These are phyloP conservation scores for Galerina sulciceps DNA, from an alignment of 768 basidiomycete species.

Conservation along the genomic window DNA sequence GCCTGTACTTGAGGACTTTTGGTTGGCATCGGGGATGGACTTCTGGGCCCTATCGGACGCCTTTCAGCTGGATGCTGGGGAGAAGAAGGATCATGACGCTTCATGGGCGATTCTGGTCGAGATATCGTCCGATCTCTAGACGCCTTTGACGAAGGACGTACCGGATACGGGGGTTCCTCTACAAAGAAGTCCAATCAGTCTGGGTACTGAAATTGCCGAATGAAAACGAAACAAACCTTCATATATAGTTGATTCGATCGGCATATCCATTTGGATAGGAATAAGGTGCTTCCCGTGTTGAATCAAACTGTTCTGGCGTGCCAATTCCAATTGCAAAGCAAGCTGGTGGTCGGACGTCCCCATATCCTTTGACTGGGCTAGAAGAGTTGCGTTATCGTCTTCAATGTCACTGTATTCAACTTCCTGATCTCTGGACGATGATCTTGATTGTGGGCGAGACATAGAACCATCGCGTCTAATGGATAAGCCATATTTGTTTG, in stretches of 20 bases:
- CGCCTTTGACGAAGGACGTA: constrained; percentile 60
- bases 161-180: constrained; percentile 65
- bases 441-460: constrained; percentile 33
- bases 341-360: constrained; percentile 81
- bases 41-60: constrained; percentile 75
- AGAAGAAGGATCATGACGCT: constrained; percentile 38
- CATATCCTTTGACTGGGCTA: constrained; percentile 40
- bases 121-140: constrained; percentile 53
- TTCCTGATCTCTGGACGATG: constrained; percentile 43
- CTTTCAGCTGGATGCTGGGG: constrained; percentile 57
- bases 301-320: constrained; percentile 81
- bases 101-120: constrained; percentile 47
- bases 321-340: constrained; percentile 77
- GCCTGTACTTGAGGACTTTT: constrained; percentile 36
- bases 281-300: constrained; percentile 57
- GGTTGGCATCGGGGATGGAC: constrained; percentile 70
- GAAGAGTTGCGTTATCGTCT: constrained; percentile 45
- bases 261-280: constrained; percentile 44
- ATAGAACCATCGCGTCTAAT: constrained; percentile 41
- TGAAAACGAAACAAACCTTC: constrained; percentile 58
- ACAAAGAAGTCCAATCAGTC: constrained; percentile 4
- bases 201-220: not conserved
- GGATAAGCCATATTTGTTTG: constrained; percentile 44
- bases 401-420: constrained; percentile 48
- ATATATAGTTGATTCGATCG: constrained; percentile 72